Base-by-base conservation (phyloP, 1,139 yeast genomes). In the Arxiozyma slooffiae region DNA sequence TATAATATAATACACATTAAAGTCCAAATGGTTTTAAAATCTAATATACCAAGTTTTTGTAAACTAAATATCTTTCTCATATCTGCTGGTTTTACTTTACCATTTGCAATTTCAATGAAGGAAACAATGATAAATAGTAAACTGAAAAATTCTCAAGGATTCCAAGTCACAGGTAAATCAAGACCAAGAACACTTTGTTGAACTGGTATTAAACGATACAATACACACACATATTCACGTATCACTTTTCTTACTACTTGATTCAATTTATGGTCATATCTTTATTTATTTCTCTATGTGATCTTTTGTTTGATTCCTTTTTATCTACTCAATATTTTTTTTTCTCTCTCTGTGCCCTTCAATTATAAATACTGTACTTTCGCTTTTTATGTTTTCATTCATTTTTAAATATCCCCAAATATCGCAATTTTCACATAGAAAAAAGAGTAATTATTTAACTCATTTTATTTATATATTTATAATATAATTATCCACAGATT, bases 41-140 rank as follows among this genome's bases (percentile, higher is more conserved):
- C 40, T 14, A 38, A 22, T n/a, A 18, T 49, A 14, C 24, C 44
- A 17, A 55, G 48, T 9, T 48, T 55, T 3, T 49, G 56, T 24
- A 53, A 54, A 23, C 41, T 57, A 23, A 59, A 59, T 43, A 26
- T 59, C 41, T 50, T 52, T 17, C 60, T 57, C 44, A 47, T 60
- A 16, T 49, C 60, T 7, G 23, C 57, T 14, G 64, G 62, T 17
- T 53, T 60, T 48, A 53, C 59, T 20, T 39, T 56, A 6, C 63
- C 64, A 20, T 60, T 60, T 48, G 44, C 52, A 2, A 34, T 57
- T 16, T 57, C 64, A 7, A 57, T 51, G 48, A 52, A 43, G 46
- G 52, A 48, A 37, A 49, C 56, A 1, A 43, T 47, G 14, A 43
- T 41, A 23, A 47, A 22, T 38, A 49, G 38, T 48, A 48, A 36